Conservation (phyloP, 108 stramenopile species). For the Cylindrotheca closterium region DNA sequence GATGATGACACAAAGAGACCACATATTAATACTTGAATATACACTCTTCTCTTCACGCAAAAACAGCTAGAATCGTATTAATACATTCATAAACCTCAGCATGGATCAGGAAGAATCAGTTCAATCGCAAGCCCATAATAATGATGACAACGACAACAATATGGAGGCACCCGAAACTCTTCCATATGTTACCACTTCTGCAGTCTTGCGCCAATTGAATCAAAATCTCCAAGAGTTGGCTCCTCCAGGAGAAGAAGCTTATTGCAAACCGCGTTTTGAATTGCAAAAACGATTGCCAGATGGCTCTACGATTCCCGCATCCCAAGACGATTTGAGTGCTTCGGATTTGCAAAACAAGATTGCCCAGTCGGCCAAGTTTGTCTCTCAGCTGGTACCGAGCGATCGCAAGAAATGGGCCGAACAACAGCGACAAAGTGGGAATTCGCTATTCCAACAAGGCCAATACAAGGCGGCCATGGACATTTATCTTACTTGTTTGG, state of each 20-base stretch:
- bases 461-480: constrained; percentile 82
- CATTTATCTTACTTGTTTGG: constrained; percentile 83
- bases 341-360: constrained; percentile 74
- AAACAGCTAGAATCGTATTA: too few species aligned
- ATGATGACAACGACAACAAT: background rate
- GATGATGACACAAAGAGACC: too few species aligned
- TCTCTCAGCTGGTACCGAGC: constrained; percentile 16
- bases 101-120: too few species aligned
- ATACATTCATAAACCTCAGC: too few species aligned
- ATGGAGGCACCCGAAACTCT: background rate
- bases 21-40: too few species aligned
- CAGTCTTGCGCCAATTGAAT: constrained; percentile 36
- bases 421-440: constrained; percentile 60
- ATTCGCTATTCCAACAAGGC: constrained; percentile 50
- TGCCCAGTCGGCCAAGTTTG: constrained; percentile 59
- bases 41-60: too few species aligned
- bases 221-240: constrained; percentile 20
- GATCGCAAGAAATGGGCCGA: constrained; percentile 69
- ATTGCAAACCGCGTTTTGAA: constrained; percentile 50
- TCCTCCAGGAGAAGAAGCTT: background rate
- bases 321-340: constrained; percentile 53
- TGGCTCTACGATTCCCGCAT: constrained; percentile 66
- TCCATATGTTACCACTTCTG: constrained; percentile 34
- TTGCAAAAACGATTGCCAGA: constrained; percentile 73
- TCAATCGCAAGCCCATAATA: too few species aligned